Conservation (phyloP, 2,329 filamentous ascomycete species). For the Aureobasidium sp. region DNA sequence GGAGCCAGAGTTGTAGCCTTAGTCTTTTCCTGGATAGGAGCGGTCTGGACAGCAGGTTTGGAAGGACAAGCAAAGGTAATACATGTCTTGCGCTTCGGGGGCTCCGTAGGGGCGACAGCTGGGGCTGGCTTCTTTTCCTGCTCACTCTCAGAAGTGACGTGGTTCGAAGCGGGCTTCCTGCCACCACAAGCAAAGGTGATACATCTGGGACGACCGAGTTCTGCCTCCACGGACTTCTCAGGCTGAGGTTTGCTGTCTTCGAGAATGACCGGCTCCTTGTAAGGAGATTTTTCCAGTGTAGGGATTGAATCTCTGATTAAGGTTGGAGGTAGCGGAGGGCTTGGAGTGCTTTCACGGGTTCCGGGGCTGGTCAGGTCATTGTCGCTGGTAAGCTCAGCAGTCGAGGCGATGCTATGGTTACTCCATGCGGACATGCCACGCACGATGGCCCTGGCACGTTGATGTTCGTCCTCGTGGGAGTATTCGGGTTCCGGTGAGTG, state of each 20-base stretch:
- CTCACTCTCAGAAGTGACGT: constrained; percentile 24
- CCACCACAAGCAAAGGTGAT: constrained; percentile 86
- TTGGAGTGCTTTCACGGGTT: constrained; percentile 72
- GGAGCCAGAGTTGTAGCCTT: constrained; percentile 36
- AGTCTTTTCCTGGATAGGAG: constrained; percentile 21
- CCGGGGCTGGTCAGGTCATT: constrained; percentile 73
- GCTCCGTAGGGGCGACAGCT: constrained; percentile 15
- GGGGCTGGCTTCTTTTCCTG: constrained; percentile 18
- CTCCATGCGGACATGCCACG: constrained; percentile 60
- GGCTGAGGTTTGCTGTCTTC: constrained; percentile 27
- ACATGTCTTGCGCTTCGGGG: constrained; percentile 47
- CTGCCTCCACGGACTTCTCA: constrained; percentile 53
- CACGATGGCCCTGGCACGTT: constrained; percentile 19
- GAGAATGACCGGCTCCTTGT: constrained; percentile 29
- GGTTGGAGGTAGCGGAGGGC: constrained; percentile 65
- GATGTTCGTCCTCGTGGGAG: constrained; percentile 30
- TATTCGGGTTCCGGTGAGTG: constrained; percentile 43
- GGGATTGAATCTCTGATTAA: constrained; percentile 31
- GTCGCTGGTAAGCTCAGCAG: constrained; percentile 89
- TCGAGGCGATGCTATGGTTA: constrained; percentile 68
- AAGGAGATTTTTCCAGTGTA: constrained; percentile 31
- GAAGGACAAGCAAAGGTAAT: constrained; percentile 71
- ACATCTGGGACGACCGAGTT: constrained; percentile 68
- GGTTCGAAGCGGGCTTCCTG: constrained; percentile 40
- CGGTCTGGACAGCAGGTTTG: constrained; percentile 35